Evolutionary conservation across 2,329 filamentous ascomycete species (phyloP), one percentile per base, ranked within the genome.

Genomic region (Alternaria sp.): DNA sequence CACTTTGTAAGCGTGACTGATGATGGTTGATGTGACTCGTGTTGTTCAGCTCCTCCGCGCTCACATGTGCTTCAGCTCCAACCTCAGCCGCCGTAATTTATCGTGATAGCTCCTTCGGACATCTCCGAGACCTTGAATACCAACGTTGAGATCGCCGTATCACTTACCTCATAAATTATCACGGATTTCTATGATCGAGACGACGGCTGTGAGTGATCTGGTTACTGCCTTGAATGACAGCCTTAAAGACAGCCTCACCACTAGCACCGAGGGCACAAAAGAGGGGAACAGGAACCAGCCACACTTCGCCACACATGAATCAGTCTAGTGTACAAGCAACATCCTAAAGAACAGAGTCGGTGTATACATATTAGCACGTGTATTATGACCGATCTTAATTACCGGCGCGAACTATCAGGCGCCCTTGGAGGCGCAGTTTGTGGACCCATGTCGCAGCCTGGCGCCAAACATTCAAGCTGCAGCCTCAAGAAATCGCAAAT

Each of bases 231-330:
- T 40, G 1, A 7, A 36, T 36, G 14, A 36, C 32, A 36, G 32
- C 32, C 32, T 36, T 4, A 43, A 14, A 20, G 51, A 57, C 40
- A 55, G 48, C 61, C 57, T 61, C 58, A 34, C 36, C 18, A 43
- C 36, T 48, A 38, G 34, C 51, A 30, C 45, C 25, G 16, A 18
- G 32, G 45, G 40, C 40, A 44, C 38, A 46, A 45, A 25, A 25
- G 22, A 25, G 22, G 22, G 22, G 22, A 25, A 25, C 22, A 25
- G 22, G 22, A 25, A 25, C 22, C 14, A 36, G 46, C 30, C 1
- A 28, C 46, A 49, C 46, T 36, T 14, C 46, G 30, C 46, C 30
- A 9, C 14, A 27, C 8, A 3, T 14, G 2, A 8, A 34, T 20
- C 46, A 34, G 18, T 10, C 44, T 30, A 49, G 30, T 34, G 18